Percentiles rank a stretch among this genome's conserved stretches.
These are phyloP conservation scores for Avena eriantha DNA, from an alignment of 176 grass and related monocot species.

Conservation along the genomic window DNA sequence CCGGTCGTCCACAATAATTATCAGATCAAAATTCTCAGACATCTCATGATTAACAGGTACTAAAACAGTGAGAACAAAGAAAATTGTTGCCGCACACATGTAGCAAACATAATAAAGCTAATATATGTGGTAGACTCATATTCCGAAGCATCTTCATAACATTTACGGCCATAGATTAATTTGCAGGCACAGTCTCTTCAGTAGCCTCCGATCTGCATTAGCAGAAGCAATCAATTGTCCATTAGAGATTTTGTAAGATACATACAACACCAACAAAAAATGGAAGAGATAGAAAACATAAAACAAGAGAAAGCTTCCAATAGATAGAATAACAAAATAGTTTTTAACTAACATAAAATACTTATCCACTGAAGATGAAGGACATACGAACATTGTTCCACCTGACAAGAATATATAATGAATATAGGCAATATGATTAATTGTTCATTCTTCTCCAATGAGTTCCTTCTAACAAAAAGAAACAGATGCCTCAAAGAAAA, in stretches of 20 bases:
- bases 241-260: slow-evolving; percentile 6
- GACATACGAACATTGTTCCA: not conserved
- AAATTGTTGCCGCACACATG: not conserved
- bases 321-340: not conserved
- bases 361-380: not conserved
- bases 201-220: slow-evolving; percentile 35
- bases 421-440: not conserved
- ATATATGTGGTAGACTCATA: slow-evolving; percentile 26
- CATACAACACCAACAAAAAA: not conserved
- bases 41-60: not conserved
- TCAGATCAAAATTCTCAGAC: slow-evolving; percentile 40
- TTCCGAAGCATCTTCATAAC: not conserved
- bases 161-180: slow-evolving; percentile 9
- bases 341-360: slow-evolving; percentile 18
- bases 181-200: not conserved
- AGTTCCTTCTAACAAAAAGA: not conserved
- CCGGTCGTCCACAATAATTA: not conserved
- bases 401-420: not conserved
- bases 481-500: not conserved
- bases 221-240: slow-evolving; percentile 5
- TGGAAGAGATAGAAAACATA: not conserved
- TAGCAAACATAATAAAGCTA: slow-evolving; percentile 27
- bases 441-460: not conserved
- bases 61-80: not conserved
- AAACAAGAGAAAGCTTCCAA: not conserved